A percentile compares a stretch with the other conserved stretches of the same genome.
Evolutionary conservation across 2,329 filamentous ascomycete genomes (phyloP).

Genomic region (Mycosphaerelloides madeirae): DNA sequence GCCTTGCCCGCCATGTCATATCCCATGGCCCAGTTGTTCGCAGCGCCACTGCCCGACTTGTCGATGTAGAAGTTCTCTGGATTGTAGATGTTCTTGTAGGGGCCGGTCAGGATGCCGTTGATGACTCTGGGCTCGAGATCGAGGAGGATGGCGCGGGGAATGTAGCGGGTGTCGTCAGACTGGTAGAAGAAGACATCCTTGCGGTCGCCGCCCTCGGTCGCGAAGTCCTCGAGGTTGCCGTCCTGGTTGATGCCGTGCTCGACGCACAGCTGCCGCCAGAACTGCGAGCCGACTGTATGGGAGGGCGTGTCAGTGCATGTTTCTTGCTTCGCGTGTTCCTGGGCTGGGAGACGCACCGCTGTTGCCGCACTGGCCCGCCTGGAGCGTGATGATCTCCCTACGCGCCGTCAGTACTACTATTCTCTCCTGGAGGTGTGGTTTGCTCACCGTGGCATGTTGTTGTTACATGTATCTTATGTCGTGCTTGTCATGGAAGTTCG

Average conservation of each 20-base stretch:
- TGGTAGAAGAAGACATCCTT: constrained; percentile 99
- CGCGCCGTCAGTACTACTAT: background rate
- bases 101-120: constrained; percentile 83
- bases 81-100: constrained; percentile 99
- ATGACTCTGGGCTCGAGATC: constrained; percentile 93
- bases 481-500: too few species aligned
- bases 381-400: constrained; percentile 98
- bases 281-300: constrained; percentile 74
- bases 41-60: constrained; percentile 87
- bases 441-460: constrained; percentile 6
- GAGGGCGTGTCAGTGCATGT: constrained; percentile 6
- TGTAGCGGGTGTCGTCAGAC: constrained; percentile 97
- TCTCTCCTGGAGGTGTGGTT: background rate
- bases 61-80: constrained; percentile 98
- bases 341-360: constrained; percentile 66
- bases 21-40: constrained; percentile 97
- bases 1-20: constrained; percentile 89
- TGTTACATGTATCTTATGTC: background rate
- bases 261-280: constrained; percentile 97
- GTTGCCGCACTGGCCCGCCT: constrained; percentile 98
- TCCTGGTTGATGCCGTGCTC: constrained; percentile 98
- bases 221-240: constrained; percentile 95
- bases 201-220: constrained; percentile 92
- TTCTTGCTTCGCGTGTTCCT: constrained; percentile 4
- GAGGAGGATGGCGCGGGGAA: constrained; percentile 89